Base-by-base conservation (phyloP, 2,329 filamentous ascomycete genomes). In the Phaeomoniella chlamydospora region DNA sequence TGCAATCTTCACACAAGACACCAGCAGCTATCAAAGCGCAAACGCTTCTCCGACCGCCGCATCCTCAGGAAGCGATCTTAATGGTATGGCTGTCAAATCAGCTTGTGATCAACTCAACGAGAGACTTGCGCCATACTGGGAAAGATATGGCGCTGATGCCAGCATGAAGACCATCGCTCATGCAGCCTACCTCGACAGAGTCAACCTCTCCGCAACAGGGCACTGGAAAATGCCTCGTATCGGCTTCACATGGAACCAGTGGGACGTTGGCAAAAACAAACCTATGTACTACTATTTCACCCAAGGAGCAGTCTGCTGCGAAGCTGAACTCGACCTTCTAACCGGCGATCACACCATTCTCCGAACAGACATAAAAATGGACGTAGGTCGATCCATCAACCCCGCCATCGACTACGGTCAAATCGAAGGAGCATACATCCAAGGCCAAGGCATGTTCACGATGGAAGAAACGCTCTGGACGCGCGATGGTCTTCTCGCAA, bases 221-320 rank as follows among this genome's bases (percentile, higher is more conserved):
- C 94, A 92, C 64, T 98, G 96, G 70, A 88, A 86, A 54, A 98
- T 90, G 0, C 90, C 90, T 0, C 87, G 96, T 44, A 96, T 98
- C 46, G 90, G 90, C 2, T 98, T 94, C 52, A 74, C 77, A 1
- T 98, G 90, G 90, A 84, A 77, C 15, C 45, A 45, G 2, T 43
- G 47, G 35, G 44, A 44, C 9, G 12, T 22, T 2, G 44, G 47
- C 36, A 94, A 94, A 59, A 79, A 68, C 9, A 88, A 90, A 18
- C 82, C 90, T 57, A 93, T 96, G 87, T 98, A 86, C 69, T 98
- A 88, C 65, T 98, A 98, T 68, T 98, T 96, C 62, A 96, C 90
- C 0, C 88, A 96, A 57, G 90, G 90, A 36, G 87, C 96, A 3
- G 75, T 88, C 0, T 83, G 84, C 0, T 80, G 87, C 9, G 90